These are phyloP conservation scores for Populus davidiana DNA, from an alignment of 345 rosid genomes.

Conservation along the genomic window DNA sequence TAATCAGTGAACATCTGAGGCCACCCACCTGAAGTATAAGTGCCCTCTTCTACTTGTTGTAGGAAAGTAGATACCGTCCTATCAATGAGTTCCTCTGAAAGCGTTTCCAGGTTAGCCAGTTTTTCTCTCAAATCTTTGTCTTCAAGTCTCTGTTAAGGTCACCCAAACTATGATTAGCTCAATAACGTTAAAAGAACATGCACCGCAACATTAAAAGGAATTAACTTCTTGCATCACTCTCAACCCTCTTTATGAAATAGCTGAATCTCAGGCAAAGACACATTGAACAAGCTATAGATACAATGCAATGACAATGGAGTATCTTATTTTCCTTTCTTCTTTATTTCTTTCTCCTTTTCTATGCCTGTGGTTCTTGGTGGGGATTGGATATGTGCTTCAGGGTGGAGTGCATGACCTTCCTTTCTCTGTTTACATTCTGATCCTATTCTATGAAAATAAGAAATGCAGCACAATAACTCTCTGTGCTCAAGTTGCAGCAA, in stretches of 20 bases:
- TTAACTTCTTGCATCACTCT: not conserved
- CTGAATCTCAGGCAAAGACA: not conserved
- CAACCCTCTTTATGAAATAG: not conserved
- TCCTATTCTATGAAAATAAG: not conserved
- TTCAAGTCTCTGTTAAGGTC: conserved; percentile 56
- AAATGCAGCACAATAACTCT: not conserved
- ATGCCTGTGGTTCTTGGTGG: not conserved
- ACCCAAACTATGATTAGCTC: conserved; percentile 6
- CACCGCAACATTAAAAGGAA: not conserved
- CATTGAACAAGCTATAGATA: not conserved
- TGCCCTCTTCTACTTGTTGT: conserved; percentile 69
- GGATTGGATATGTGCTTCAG: not conserved
- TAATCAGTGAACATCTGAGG: conserved; percentile 79
- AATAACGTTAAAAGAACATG: not conserved
- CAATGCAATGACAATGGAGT: not conserved
- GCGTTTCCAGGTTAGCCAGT: conserved; percentile 48
- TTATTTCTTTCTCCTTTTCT: not conserved
- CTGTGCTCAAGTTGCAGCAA: not conserved
- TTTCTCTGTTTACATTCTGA: not conserved
- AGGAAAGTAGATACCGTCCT: conserved; percentile 54
- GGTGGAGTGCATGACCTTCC: not conserved
- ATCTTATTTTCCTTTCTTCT: not conserved
- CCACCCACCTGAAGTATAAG: conserved; percentile 88
- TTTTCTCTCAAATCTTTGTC: conserved; percentile 53
- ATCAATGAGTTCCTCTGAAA: conserved; percentile 70